Conservation (phyloP, 306 rosid species). For the Malus asiatica region DNA sequence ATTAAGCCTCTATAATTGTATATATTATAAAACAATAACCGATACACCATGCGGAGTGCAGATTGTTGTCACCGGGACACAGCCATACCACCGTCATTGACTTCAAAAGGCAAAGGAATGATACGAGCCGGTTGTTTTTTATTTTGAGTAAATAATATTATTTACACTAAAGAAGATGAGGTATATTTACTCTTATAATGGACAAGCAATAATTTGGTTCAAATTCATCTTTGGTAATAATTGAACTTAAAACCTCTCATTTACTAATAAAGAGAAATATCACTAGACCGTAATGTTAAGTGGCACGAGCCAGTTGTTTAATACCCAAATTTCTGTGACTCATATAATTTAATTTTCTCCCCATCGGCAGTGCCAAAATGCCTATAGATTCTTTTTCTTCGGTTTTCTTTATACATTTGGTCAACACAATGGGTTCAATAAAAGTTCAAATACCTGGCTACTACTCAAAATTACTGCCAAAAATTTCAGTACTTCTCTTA, state of each 20-base stretch:
- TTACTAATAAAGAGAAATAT: no score
- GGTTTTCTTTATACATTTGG: neutral
- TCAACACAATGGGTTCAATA: neutral
- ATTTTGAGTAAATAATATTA: no score
- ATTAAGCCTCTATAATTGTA: no score
- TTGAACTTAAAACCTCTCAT: no score
- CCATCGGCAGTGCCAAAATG: neutral
- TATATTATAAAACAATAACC: neutral
- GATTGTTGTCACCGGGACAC: neutral
- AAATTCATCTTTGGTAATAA: fast-evolving
- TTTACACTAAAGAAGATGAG: fast-evolving
- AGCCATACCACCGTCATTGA: neutral
- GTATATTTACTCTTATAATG: fast-evolving
- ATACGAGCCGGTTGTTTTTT: no score
- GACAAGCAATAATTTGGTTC: fast-evolving
- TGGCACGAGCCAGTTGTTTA: neutral
- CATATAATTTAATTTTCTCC: neutral
- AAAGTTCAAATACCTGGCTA: neutral
- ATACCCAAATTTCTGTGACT: neutral
- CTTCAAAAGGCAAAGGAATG: neutral
- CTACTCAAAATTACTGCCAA: neutral
- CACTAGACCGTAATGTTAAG: no score
- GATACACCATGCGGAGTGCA: neutral
- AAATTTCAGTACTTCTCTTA: no score
- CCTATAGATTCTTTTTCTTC: neutral